Evolutionary conservation across 2,329 filamentous ascomycete species (phyloP), one percentile per base, ranked within the genome.

Genomic region (Calonectria pteridis): DNA sequence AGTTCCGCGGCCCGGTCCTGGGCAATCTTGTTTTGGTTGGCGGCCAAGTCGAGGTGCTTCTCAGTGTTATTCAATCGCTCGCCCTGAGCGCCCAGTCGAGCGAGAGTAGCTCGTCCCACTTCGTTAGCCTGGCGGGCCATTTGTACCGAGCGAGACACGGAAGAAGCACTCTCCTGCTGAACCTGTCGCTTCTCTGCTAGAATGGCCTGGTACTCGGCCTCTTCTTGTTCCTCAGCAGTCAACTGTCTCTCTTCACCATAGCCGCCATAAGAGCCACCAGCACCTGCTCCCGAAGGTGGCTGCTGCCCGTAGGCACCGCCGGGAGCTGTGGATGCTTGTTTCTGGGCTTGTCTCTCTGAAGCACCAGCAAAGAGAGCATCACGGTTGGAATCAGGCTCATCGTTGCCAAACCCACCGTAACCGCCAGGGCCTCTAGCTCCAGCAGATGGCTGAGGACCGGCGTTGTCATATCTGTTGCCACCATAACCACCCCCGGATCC

Each of bases 11-110:
- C 93, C 79, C 94, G 94, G 77, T 96, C 94, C 78, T 95, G 93
- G 0, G 94, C 94, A 73, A 94, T 87, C 72, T 92, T 91, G 79
- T 94, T 94, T 82, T 95, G 93, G 76, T 93, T 93, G n/a, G 91
- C 86, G 5, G 95, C 94, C 76, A 94, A 88, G 79, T 98, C 95
- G 71, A 98, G 89, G 80, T 96, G 95, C 84, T 91, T 91, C 84
- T 98, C 94, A 0, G 94, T 94, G 81, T 96, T 95, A 82, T 96
- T 91, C 69, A 98, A 89, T 20, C 93, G 90, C 82, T 98, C 95
- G 73, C 93, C 94, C 83, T 98, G 95, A 18, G 90, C 91, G 67
- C 93, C 94, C 16, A 98, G 90, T 71, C 93, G 89, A 49, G 91
- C 93, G 46, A 96, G 88, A 0, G 94, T 96, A 65, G 91, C 90